Evolutionary conservation across 2,329 filamentous ascomycete genomes (phyloP), one percentile per base, ranked within the genome.

Genomic region (Xylaria polymorpha): DNA sequence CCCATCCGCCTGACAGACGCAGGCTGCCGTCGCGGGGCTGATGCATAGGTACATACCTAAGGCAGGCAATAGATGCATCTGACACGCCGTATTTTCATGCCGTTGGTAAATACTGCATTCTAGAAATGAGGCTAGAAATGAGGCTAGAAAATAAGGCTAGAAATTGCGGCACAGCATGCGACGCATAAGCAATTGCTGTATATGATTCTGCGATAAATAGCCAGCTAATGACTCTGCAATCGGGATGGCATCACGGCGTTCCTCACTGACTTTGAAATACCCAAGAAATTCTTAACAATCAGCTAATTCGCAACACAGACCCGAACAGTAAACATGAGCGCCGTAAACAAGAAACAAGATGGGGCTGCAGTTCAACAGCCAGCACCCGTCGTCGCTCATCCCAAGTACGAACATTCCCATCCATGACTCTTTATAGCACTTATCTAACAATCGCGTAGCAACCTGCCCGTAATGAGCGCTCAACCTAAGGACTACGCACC

Each of bases 401-500:
- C 50, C 15, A 53, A 18, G 50, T 53, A 53, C 1, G 18, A 32
- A n/a, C 15, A 32, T 4, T 22, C 14, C 22, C 9, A 6, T 25
- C 29, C 12, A 4, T 15, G 12, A 22, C 7, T 39, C 32, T 39
- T 29, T 39, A 22, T 14, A 56, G 3, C 25, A 43, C 50, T 7
- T 8, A 35, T 53, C 29, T 32, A 53, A 53, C 8, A 35, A 53
- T 12, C 15, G 7, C 29, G 9, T 35, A 53, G 62, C 43, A 20
- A 57, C 35, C n/a, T 32, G 7, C 62, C 62, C 5, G n/a, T 32
- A 35, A 64, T 64, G 62, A 44, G 35, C 35, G 32, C 15, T 15
- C 53, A 32, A 20, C 61, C 53, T 2, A 43, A 18, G 10, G 22
- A n/a, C 14, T 64, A 64, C 35, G 41, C 61, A 12, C 35, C 61